Evolutionary conservation across 164 flowering plant species (phyloP), one percentile per base, ranked within the genome.

Genomic region (Nymphaea colorata): DNA sequence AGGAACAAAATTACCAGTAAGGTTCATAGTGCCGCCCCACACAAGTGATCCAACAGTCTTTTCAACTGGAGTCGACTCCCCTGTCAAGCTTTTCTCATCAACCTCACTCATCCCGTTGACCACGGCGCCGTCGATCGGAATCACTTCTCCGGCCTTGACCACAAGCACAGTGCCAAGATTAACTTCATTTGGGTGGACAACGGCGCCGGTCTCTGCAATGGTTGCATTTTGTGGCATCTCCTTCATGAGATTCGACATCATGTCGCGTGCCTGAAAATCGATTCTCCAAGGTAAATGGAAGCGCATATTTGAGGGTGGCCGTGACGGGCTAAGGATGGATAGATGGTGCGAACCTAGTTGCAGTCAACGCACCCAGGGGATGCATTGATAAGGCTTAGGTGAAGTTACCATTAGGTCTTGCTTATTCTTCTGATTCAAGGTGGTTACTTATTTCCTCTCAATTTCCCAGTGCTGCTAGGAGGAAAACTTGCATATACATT

Each of bases 1-100:
- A 25, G 36, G 36, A 1, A 25, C 4, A 51, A 8, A 51, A 15
- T 10, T 61, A 92, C 98, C 98, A 75, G 89, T 91, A 59, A 89
- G 71, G 68, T 94, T 94, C 59, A 91, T 85, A 43, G 98, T 89
- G 66, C 98, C 97, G 14, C 96, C 98, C 90, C 87, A 88, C 42
- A 94, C 97, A 65, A 42, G 71, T 8, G 91, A 87, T 36, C 85
- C 85, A 45, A 71, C 78, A 65, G 84, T 79, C 74, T 94, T 94
- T 45, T 90, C 14, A 15, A 85, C 97, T 4, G 98, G 98, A 68
- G 76, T 79, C 18, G 97, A 82, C 66, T 94, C 99, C 44, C 99
- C 99, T 0, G 95, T 94, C 51, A 91, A 67, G 0, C 89, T 79
- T 64, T 83, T 91, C 79, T 93, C 97, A 61, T 93, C 98, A 0